phyloP scores from a whole-genome alignment of 805 yeast species.

The Wickerhamiella kazuoi region DNA sequence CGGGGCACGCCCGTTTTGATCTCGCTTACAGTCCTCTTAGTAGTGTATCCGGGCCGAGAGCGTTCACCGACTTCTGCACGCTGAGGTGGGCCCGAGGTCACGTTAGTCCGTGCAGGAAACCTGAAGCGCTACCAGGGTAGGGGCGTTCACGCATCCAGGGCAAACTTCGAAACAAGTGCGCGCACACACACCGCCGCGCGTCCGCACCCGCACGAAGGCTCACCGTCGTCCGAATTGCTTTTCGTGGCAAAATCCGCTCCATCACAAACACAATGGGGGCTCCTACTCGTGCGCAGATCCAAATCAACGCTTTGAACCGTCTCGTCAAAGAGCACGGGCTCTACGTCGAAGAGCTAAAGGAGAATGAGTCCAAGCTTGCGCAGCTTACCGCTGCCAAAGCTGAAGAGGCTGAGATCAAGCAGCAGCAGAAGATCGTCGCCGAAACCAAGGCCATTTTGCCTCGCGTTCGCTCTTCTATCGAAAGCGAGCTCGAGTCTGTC shows the following conservation, averaged over 20 bases:
- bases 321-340: conserved; percentile 47
- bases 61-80: too few species aligned
- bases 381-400: conserved; percentile 27
- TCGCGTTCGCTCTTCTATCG: conserved; percentile 28
- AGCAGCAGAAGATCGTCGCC: conserved; percentile 28
- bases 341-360: conserved; percentile 41
- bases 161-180: too few species aligned
- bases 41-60: too few species aligned
- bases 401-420: conserved; percentile 50
- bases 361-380: conserved; percentile 34
- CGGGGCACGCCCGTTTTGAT: too few species aligned
- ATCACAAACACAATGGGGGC: conserved; percentile 28
- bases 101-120: too few species aligned
- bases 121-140: too few species aligned
- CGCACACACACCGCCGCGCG: too few species aligned
- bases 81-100: too few species aligned
- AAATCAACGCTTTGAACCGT: conserved; percentile 49
- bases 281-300: conserved; percentile 55
- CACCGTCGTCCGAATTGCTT: too few species aligned
- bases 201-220: too few species aligned
- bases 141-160: too few species aligned
- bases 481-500: conserved; percentile 14
- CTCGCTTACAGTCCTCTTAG: too few species aligned
- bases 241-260: background rate
- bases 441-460: conserved; percentile 40